phyloP scores from a whole-genome alignment of 2,329 filamentous ascomycete genomes.

The Epichloe uncinata region DNA sequence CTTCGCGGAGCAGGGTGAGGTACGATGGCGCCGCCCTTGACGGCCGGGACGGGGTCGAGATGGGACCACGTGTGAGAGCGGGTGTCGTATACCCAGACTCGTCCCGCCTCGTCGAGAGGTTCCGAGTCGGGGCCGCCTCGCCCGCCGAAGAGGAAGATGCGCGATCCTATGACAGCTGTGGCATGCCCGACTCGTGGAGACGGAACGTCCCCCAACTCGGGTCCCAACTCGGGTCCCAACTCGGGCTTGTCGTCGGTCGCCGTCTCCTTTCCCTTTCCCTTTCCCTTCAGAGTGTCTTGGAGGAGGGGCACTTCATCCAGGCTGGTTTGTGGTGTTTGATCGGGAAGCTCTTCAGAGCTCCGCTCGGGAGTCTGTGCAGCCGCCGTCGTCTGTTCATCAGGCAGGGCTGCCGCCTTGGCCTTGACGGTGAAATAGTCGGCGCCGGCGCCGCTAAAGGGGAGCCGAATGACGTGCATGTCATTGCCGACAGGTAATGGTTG shows the following conservation, averaged over 20 bases:
- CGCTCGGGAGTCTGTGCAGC: slow-evolving; percentile 3
- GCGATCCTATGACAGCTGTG: slow-evolving; percentile 50
- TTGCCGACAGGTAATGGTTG: slow-evolving; percentile 51
- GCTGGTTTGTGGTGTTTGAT: slow-evolving; percentile 17
- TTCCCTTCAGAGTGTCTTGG: slow-evolving; percentile 16
- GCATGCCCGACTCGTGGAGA: slow-evolving; percentile 60
- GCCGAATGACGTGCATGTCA: slow-evolving; percentile 50
- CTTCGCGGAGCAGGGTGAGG: slow-evolving; percentile 50
- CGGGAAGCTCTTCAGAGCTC: neutral
- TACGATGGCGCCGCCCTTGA: slow-evolving; percentile 25
- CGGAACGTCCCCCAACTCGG: slow-evolving; percentile 37
- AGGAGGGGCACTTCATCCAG: slow-evolving; percentile 31
- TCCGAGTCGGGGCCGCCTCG: slow-evolving; percentile 55
- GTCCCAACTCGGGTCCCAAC: slow-evolving; percentile 8
- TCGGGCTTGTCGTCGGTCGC: slow-evolving; percentile 14
- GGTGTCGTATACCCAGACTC: slow-evolving; percentile 65
- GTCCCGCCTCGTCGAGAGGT: slow-evolving; percentile 59
- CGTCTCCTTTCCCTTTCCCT: slow-evolving; percentile 29
- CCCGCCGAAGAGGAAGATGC: slow-evolving; percentile 73
- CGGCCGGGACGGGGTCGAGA: slow-evolving; percentile 41
- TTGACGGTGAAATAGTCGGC: slow-evolving; percentile 48
- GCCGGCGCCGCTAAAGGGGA: slow-evolving; percentile 43
- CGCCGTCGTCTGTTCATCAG: slow-evolving; percentile 3
- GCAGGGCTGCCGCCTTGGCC: slow-evolving; percentile 27
- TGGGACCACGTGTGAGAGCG: slow-evolving; percentile 49